Conservation (phyloP, 2,329 filamentous ascomycete genomes). For the Sarocladiaceae sp. region DNA sequence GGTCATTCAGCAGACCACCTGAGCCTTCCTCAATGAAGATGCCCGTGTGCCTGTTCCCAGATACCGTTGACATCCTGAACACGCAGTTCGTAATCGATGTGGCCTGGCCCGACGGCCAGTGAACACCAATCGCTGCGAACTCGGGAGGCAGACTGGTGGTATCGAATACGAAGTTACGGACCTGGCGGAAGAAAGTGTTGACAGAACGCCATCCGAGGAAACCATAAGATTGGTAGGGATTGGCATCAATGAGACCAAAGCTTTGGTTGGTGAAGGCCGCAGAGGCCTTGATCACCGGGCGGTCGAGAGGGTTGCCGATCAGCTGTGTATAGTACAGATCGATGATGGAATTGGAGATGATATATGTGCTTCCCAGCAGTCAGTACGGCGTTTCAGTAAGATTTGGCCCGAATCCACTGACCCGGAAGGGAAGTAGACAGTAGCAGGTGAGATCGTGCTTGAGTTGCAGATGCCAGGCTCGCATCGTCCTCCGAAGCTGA, state of each 20-base stretch:
- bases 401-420: conserved; percentile 13
- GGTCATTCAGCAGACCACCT: conserved; percentile 61
- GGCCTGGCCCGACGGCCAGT: conserved; percentile 63
- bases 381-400: conserved; percentile 10
- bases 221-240: conserved; percentile 35
- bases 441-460: conserved; percentile 24
- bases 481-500: conserved; percentile 45
- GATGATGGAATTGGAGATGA: conserved; percentile 63
- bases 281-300: conserved; percentile 49
- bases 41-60: conserved; percentile 46
- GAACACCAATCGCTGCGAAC: conserved; percentile 47
- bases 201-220: conserved; percentile 44
- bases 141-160: conserved; percentile 41
- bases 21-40: conserved; percentile 58
- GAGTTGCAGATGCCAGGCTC: conserved; percentile 22
- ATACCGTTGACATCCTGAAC: conserved; percentile 41
- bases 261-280: conserved; percentile 35
- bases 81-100: conserved; percentile 53
- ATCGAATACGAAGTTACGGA: conserved; percentile 52
- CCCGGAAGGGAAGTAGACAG: conserved; percentile 32
- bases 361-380: conserved; percentile 53
- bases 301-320: conserved; percentile 59
- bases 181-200: conserved; percentile 54
- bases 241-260: conserved; percentile 41
- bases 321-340: conserved; percentile 77